A percentile compares a stretch with the other conserved stretches of the same genome.
Conservation (phyloP, 23 red algal species). For the Gracilaria domingensis region DNA sequence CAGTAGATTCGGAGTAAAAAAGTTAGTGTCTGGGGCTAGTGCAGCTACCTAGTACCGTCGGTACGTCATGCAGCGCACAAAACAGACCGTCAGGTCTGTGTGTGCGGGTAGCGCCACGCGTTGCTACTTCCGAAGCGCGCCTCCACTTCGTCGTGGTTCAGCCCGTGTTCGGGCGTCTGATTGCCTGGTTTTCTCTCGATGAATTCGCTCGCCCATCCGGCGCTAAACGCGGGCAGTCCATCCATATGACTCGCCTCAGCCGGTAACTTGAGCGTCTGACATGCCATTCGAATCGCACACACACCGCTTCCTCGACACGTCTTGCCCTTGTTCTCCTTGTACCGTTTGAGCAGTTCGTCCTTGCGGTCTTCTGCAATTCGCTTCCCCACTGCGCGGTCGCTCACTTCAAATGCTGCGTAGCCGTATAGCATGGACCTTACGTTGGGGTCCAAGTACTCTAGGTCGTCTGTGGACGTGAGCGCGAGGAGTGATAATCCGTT, state of each 20-base stretch:
- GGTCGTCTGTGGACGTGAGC: neutral
- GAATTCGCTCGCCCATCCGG: slow-evolving; percentile 38
- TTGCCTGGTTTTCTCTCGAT: slow-evolving; percentile 26
- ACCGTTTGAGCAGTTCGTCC: slow-evolving; percentile 13
- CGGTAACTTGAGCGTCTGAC: neutral
- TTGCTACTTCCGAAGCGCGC: neutral
- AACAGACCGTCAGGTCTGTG: neutral
- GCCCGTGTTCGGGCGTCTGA: slow-evolving; percentile 29
- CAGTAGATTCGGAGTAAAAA: no score
- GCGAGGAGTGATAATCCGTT: slow-evolving; percentile 44
- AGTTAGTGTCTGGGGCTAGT: no score
- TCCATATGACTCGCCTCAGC: slow-evolving; percentile 45
- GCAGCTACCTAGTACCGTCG: no score
- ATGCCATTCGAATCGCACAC: slow-evolving; percentile 20
- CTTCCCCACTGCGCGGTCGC: slow-evolving; percentile 24
- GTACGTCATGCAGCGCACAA: no score
- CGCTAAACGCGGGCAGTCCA: slow-evolving; percentile 17
- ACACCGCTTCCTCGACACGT: slow-evolving; percentile 28
- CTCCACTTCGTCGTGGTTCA: slow-evolving; percentile 30
- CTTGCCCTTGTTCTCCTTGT: slow-evolving; percentile 36
- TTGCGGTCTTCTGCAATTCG: slow-evolving; percentile 24
- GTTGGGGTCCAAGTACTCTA: slow-evolving; percentile 33
- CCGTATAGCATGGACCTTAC: slow-evolving; percentile 27
- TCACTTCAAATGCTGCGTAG: slow-evolving; percentile 41
- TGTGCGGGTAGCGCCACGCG: slow-evolving; percentile 46